Base-by-base conservation (phyloP, 2,329 filamentous ascomycete species). In the Rhinocladiella similis region DNA sequence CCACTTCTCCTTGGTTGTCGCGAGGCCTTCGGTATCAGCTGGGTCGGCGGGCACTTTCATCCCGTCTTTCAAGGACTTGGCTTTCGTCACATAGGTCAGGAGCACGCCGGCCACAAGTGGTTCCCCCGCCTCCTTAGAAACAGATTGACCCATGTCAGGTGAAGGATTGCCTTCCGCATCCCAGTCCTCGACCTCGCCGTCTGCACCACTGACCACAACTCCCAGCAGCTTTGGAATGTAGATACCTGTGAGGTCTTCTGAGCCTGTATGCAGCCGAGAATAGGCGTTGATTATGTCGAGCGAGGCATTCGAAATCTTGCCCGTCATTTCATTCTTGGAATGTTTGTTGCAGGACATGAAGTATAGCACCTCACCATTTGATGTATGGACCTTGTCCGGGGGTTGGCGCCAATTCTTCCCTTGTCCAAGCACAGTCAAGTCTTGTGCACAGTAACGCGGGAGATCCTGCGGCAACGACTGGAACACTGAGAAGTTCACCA, bases 371-470 rank as follows among this genome's bases (percentile, higher is more conserved):
- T 43, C 41, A 10, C 53, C 53, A 27, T 29, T n/a, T 1, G 16
- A 47, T 10, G 29, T 42, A 12, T 36, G 53, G 13, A 55, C 41
- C 13, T 45, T 55, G n/a, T 50, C 25, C 14, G 53, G 53, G 4
- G 53, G 53, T 3, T 33, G 29, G 18, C 53, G 46, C 47, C 53
- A 50, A 27, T 55, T 41, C 53, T 49, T 55, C 27, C 43, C 53
- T 25, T 55, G 22, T 5, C 41, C 53, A 5, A 50, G 38, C n/a
- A 55, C 47, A 13, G 25, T 3, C n/a, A 55, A 25, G 35, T 43
- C 36, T 35, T 38, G 36, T 22, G 46, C 47, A 14, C 6, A 29
- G 20, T 55, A 27, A 27, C 25, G 25, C 25, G 25, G 25, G 25
- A 27, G 25, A 27, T 27, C 25, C 25, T 27, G 25, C 25, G 54